Evolutionary conservation across 352 stramenopile genomes (phyloP).

Genomic region (Pythium phragmitis): DNA sequence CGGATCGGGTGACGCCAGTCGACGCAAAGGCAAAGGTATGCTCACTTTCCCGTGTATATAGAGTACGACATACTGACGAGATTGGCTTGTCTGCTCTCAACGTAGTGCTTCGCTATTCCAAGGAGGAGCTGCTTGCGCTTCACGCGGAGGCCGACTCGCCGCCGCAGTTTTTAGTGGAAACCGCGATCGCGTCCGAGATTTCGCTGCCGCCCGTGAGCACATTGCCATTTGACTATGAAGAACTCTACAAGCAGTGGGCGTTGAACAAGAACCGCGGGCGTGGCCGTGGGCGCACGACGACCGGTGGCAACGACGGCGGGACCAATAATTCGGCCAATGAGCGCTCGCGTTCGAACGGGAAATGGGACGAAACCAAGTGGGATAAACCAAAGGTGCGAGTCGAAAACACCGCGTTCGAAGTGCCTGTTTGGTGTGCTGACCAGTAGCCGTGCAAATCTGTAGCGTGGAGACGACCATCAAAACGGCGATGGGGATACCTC

Average conservation of each 20-base stretch:
- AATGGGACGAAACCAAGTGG: constrained; percentile 53
- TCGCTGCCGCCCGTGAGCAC: constrained; percentile 66
- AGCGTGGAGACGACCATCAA: constrained; percentile 32
- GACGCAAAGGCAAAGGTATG: constrained; percentile 76
- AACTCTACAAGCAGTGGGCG: constrained; percentile 88
- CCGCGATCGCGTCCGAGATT: constrained; percentile 62
- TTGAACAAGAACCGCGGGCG: constrained; percentile 78
- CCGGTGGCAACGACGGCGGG: constrained; percentile 27
- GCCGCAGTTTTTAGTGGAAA: constrained; percentile 60
- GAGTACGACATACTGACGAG: background rate
- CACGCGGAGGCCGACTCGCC: constrained; percentile 55
- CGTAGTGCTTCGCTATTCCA: constrained; percentile 69
- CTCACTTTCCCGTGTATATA: background rate
- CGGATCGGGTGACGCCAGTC: constrained; percentile 21
- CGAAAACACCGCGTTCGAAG: too few species aligned
- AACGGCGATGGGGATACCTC: constrained; percentile 43
- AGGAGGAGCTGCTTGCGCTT: constrained; percentile 77
- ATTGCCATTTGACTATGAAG: constrained; percentile 84
- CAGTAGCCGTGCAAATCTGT: background rate
- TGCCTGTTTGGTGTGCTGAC: background rate
- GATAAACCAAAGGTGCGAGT: constrained; percentile 41
- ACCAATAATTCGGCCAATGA: constrained; percentile 29
- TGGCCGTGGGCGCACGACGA: constrained; percentile 60
- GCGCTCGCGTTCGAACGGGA: constrained; percentile 45
- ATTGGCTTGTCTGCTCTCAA: background rate